Percentiles rank a stretch among this genome's conserved stretches.
Evolutionary conservation across 2,329 filamentous ascomycete genomes (phyloP).

Genomic region (Hymenotorrendiella dingleyae): DNA sequence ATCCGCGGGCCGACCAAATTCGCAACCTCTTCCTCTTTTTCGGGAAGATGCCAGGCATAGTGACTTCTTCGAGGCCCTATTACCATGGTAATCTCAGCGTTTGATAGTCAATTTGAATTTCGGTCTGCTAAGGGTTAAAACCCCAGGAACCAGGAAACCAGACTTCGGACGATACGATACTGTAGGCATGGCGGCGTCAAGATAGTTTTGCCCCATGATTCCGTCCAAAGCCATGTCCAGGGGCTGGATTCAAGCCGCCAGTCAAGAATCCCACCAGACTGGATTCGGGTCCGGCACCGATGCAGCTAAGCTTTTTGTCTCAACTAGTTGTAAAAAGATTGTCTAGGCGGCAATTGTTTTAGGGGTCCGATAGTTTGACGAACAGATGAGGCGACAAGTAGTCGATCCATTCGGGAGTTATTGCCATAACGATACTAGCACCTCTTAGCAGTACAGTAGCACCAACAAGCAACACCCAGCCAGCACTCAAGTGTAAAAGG

Average conservation of each 20-base stretch:
- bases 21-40: too few relatives aligned
- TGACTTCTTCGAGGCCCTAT: too few relatives aligned
- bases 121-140: background rate
- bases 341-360: background rate
- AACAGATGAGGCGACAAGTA: too few relatives aligned
- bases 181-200: background rate
- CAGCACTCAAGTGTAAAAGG: too few relatives aligned
- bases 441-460: too few relatives aligned
- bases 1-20: too few relatives aligned
- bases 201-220: background rate
- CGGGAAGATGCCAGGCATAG: too few relatives aligned
- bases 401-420: too few relatives aligned
- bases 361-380: background rate
- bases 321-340: background rate
- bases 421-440: too few relatives aligned
- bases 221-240: background rate
- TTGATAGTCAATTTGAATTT: background rate
- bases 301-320: background rate
- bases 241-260: too few relatives aligned
- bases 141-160: background rate
- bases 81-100: background rate
- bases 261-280: constrained; percentile 20
- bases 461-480: too few relatives aligned
- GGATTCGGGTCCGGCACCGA: constrained; percentile 19
- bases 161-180: background rate